Evolutionary conservation across 768 basidiomycete genomes (phyloP).

Genomic region (Hebeloma cylindrosporum): DNA sequence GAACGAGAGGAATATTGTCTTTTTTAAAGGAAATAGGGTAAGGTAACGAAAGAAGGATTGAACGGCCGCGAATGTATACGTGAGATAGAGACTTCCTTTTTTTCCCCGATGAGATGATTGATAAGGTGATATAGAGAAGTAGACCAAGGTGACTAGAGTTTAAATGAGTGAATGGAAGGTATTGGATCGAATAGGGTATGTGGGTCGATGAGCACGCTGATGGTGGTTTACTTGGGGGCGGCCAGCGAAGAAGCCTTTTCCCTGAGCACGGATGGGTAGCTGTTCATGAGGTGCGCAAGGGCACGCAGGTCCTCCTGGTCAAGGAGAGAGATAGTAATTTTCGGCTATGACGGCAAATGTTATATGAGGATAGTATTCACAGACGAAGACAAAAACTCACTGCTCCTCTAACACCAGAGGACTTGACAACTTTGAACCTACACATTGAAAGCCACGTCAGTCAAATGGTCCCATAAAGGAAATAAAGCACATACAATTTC

Average conservation of each 20-base stretch:
- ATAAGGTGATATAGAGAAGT: neutral
- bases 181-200: no score
- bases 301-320: slow-evolving; percentile 85
- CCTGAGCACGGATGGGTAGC: slow-evolving; percentile 78
- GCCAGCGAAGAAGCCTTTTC: slow-evolving; percentile 57
- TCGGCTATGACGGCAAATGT: slow-evolving; percentile 49
- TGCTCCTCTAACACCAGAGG: slow-evolving; percentile 79
- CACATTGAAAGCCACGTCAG: neutral
- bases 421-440: slow-evolving; percentile 64
- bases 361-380: neutral
- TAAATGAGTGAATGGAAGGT: no score
- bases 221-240: slow-evolving; percentile 27
- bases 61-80: no score
- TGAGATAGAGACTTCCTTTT: no score
- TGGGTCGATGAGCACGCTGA: no score
- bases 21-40: no score
- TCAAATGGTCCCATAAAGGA: neutral
- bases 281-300: slow-evolving; percentile 84
- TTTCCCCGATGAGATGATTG: no score
- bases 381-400: slow-evolving; percentile 40
- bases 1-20: no score
- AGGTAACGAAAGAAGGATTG: no score
- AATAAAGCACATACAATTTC: slow-evolving; percentile 54
- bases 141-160: no score
- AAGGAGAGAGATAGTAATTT: slow-evolving; percentile 79